Conservation (phyloP, 129 eudicot genomes). For the Ambrosia artemisiifolia region DNA sequence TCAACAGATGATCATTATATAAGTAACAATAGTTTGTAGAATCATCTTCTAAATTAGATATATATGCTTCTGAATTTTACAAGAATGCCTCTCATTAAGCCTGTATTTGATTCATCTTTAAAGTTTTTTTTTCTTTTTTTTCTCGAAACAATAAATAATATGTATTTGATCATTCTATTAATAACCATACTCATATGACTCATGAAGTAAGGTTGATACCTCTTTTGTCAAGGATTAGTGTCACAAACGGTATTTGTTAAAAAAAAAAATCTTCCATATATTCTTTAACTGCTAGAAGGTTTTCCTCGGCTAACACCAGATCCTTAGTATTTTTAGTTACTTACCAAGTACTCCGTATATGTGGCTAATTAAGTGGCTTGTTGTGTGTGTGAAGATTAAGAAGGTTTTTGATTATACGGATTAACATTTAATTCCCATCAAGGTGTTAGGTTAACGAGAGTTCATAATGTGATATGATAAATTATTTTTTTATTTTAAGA, state of each 20-base stretch:
- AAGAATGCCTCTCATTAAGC: background rate
- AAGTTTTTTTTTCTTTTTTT: background rate
- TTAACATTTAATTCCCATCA: background rate
- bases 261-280: background rate
- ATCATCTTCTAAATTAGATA: background rate
- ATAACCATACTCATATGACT: background rate
- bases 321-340: background rate
- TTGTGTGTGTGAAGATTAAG: constrained; percentile 1
- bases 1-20: background rate
- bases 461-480: background rate
- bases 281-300: background rate
- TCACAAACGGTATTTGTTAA: background rate
- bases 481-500: background rate
- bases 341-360: background rate
- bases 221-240: background rate
- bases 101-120: background rate
- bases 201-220: no score
- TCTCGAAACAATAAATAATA: background rate
- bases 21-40: background rate
- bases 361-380: background rate
- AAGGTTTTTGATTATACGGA: background rate
- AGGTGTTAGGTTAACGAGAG: background rate
- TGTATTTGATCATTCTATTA: background rate
- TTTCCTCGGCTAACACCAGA: background rate
- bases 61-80: constrained; percentile 1